phyloP scores from a whole-genome alignment of 257 asterid species.

The Nicotiana noctiflora region DNA sequence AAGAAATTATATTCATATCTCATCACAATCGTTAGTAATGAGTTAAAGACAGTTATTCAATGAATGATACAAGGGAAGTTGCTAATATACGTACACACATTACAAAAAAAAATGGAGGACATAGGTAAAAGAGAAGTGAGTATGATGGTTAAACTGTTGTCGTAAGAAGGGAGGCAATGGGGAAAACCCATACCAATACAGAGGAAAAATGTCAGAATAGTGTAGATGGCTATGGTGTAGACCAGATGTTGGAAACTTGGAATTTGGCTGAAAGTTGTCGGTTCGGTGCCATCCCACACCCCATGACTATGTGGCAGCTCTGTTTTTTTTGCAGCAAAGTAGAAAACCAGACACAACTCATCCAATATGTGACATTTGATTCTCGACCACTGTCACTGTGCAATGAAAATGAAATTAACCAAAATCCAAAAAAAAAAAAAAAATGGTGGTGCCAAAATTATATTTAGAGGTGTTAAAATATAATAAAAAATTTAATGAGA shows the following conservation, averaged over 20 bases:
- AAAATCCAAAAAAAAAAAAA: no score
- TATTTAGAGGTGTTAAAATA: no score
- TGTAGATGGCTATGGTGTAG: background rate
- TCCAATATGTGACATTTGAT: background rate
- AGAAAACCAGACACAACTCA: background rate
- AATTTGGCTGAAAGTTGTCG: conserved; percentile 9
- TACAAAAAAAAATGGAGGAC: no score
- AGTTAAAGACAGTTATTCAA: no score
- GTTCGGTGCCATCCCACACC: background rate
- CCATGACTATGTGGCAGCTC: background rate
- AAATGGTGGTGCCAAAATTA: no score
- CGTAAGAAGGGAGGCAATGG: background rate
- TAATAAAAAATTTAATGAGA: no score
- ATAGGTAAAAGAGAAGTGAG: background rate
- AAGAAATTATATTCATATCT: no score
- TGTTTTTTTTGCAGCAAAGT: background rate
- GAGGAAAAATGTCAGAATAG: background rate
- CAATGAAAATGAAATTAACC: background rate
- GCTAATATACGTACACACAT: no score
- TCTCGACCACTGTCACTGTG: background rate
- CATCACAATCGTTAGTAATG: no score
- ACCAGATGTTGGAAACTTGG: background rate
- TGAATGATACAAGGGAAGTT: no score
- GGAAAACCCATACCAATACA: background rate
- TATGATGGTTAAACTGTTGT: background rate